Conservation (phyloP, 176 grass and related monocot genomes). For the Eremochloa ophiuroides region DNA sequence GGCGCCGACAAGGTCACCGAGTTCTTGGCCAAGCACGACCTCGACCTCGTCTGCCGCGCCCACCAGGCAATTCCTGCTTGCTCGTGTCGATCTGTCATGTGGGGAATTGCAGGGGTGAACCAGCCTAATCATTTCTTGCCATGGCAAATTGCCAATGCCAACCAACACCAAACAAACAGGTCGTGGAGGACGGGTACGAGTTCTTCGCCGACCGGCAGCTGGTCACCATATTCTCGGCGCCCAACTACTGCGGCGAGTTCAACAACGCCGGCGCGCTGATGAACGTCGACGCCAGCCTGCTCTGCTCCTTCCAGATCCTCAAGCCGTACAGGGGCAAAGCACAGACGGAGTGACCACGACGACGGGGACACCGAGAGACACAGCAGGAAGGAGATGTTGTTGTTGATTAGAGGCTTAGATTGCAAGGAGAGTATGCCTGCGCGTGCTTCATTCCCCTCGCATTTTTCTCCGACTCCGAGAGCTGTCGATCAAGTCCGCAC, state of each 20-base stretch:
- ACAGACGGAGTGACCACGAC: slow-evolving; percentile 11
- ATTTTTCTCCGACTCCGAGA: not conserved
- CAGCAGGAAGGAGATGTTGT: not conserved
- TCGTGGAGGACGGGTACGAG: slow-evolving; percentile 60
- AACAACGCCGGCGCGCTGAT: slow-evolving; percentile 59
- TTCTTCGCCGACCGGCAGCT: slow-evolving; percentile 55
- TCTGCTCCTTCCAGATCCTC: slow-evolving; percentile 66
- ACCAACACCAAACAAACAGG: not conserved
- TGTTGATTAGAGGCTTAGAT: slow-evolving; percentile 8
- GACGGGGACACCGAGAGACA: no score
- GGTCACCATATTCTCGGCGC: slow-evolving; percentile 60
- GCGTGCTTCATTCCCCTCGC: not conserved
- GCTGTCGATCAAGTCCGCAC: not conserved
- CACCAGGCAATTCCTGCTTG: slow-evolving; percentile 39
- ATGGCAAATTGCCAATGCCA: not conserved
- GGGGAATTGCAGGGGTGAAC: not conserved
- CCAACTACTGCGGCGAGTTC: slow-evolving; percentile 65
- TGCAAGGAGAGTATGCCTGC: not conserved
- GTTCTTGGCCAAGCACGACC: slow-evolving; percentile 55
- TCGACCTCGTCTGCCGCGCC: slow-evolving; percentile 67
- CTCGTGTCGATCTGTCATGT: no score
- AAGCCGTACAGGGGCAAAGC: slow-evolving; percentile 44
- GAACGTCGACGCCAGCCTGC: slow-evolving; percentile 48
- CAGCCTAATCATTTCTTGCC: not conserved
- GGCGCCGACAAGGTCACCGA: slow-evolving; percentile 52